Evolutionary conservation across 352 stramenopile species (phyloP), one percentile per base, ranked within the genome.

Genomic region (Phytophthora idaei): DNA sequence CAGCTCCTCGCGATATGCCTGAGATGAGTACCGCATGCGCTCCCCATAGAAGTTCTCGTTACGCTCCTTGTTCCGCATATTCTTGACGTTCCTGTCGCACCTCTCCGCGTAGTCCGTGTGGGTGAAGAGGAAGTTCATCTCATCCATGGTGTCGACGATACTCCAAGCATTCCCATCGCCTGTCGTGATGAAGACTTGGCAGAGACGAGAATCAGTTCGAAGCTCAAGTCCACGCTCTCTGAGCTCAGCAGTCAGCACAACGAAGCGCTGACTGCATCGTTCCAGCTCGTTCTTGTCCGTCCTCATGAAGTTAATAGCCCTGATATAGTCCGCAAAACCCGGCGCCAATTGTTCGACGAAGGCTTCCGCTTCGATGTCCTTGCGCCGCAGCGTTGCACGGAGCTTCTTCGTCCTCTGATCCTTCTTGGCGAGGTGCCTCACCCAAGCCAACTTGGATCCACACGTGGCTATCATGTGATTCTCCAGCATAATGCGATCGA

Each of bases 401-500:
- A 25, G 58, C 0, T n/a, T 8, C 5, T 21, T 21, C 21, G 21
- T 21, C 21, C 21, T 21, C 21, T 21, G 21, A 0, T 21, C 21
- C 21, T 21, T 21, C 21, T 21, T 21, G 21, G 21, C 21, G 21
- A 21, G 21, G 21, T 21, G 21, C 21, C 21, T 21, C 21, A 21
- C 21, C 21, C 21, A 21, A 21, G 21, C 21, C 21, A 21, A 21
- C 21, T 21, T 21, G 21, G 21, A 21, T 21, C 21, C 21, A 21
- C 21, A 21, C 21, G 21, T 21, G 21, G 21, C 21, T 21, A 77
- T 45, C 64, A 65, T 57, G 45, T 65, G 37, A 4, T 39, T 53
- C 25, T 77, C 59, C 49, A 77, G 47, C 6, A 49, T 52, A 21
- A 21, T 21, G 21, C 21, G 21, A 21, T 21, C 21, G 21, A 21